Evolutionary conservation across 495 filamentous ascomycete genomes (phyloP).

Genomic region (Xylaria castorea): DNA sequence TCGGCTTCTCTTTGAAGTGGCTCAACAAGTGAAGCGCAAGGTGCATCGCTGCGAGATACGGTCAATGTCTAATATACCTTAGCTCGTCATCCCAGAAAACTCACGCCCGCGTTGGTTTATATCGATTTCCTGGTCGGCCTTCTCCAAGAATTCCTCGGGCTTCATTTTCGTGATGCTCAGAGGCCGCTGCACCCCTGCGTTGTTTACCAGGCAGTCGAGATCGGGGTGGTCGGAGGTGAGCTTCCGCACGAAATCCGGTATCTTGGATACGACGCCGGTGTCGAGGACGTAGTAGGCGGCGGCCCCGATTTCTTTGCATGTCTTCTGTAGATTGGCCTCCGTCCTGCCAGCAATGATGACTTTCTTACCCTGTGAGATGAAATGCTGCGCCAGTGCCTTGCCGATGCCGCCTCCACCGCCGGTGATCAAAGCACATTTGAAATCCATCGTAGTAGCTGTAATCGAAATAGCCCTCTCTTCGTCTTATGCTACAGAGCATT

Average conservation of each 20-base stretch:
- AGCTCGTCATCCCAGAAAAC: neutral
- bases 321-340: conserved; percentile 48
- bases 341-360: conserved; percentile 56
- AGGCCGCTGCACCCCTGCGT: conserved; percentile 43
- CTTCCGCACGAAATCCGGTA: conserved; percentile 47
- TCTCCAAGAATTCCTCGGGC: conserved; percentile 37
- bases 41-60: conserved; percentile 46
- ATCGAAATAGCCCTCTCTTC: neutral
- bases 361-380: conserved; percentile 51
- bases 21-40: conserved; percentile 48
- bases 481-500: neutral
- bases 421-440: conserved; percentile 52
- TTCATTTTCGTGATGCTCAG: conserved; percentile 40
- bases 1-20: conserved; percentile 45
- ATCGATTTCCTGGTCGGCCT: conserved; percentile 56
- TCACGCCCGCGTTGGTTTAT: conserved; percentile 54
- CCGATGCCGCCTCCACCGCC: conserved; percentile 59
- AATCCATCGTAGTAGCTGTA: conserved; percentile 19
- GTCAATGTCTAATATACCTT: neutral
- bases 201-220: conserved; percentile 56
- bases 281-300: conserved; percentile 53
- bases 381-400: conserved; percentile 48
- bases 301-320: conserved; percentile 47
- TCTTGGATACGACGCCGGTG: conserved; percentile 42
- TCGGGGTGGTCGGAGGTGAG: conserved; percentile 51